phyloP scores from a whole-genome alignment of 2,329 filamentous ascomycete species.

The Anthostomella pinea region DNA sequence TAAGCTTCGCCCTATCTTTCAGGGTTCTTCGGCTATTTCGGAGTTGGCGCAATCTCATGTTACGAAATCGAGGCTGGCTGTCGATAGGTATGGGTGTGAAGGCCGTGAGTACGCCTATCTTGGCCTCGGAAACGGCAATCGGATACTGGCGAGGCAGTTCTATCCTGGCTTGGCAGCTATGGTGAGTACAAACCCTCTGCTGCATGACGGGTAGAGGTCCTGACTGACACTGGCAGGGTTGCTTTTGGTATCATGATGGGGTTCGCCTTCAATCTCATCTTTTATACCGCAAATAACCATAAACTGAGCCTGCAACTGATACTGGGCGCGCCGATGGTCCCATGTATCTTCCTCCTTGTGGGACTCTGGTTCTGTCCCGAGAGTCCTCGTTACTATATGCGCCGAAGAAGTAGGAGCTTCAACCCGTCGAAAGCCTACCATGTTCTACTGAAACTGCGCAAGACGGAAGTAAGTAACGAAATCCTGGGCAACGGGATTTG shows the following conservation, averaged over 20 bases:
- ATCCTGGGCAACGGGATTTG: no score
- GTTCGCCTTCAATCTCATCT: constrained; percentile 34
- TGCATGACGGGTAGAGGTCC: background rate
- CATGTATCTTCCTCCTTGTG: constrained; percentile 33
- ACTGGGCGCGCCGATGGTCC: constrained; percentile 35
- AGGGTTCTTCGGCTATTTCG: no score
- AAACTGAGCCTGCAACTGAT: constrained; percentile 30
- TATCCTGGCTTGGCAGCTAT: constrained; percentile 46
- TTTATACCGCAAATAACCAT: constrained; percentile 23
- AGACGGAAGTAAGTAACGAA: constrained; percentile 33
- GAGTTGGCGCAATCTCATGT: no score
- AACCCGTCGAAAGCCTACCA: constrained; percentile 33
- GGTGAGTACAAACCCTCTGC: constrained; percentile 9
- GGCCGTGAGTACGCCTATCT: constrained; percentile 45
- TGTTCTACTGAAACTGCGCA: constrained; percentile 34
- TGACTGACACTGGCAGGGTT: constrained; percentile 17
- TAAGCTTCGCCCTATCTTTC: constrained; percentile 20
- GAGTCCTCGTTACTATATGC: constrained; percentile 40
- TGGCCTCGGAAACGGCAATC: constrained; percentile 45
- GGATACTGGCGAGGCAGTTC: constrained; percentile 47
- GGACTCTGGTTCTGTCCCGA: constrained; percentile 38
- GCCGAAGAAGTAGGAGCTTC: constrained; percentile 33
- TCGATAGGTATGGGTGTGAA: constrained; percentile 45
- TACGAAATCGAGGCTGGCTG: no score
- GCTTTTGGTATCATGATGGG: constrained; percentile 25